Conservation (phyloP, 1,139 yeast species). For the Pichia cactophila region DNA sequence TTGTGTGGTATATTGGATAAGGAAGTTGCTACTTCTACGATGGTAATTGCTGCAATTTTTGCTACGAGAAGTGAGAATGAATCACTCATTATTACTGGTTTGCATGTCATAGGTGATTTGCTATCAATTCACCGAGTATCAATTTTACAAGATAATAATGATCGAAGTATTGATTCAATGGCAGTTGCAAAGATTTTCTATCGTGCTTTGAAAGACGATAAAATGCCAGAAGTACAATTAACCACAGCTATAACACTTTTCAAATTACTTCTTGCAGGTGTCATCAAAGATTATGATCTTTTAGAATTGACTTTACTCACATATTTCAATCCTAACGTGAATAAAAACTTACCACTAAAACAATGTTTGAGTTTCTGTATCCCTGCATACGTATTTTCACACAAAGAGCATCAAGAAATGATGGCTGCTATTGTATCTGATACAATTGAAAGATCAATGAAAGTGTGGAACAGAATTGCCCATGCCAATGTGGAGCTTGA, state of each 20-base stretch:
- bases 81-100: constrained; percentile 50
- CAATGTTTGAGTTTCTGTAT: constrained; percentile 84
- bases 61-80: constrained; percentile 49
- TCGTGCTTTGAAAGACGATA: constrained; percentile 52
- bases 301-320: constrained; percentile 65
- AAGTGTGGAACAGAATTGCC: constrained; percentile 33
- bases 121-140: constrained; percentile 68
- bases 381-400: constrained; percentile 85
- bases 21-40: constrained; percentile 52
- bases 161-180: constrained; percentile 54
- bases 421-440: constrained; percentile 62
- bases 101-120: constrained; percentile 70
- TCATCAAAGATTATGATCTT: constrained; percentile 60
- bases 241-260: constrained; percentile 83
- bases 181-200: constrained; percentile 56
- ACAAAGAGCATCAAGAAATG: constrained; percentile 61
- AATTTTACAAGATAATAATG: constrained; percentile 47
- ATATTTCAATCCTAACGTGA: constrained; percentile 65
- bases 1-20: constrained; percentile 68
- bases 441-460: constrained; percentile 51
- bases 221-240: constrained; percentile 63
- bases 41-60: constrained; percentile 56
- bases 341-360: constrained; percentile 56
- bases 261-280: constrained; percentile 72
- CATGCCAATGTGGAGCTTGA: constrained; percentile 20